Base-by-base conservation (phyloP, 768 basidiomycete genomes). In the Lactarius akahatsu region DNA sequence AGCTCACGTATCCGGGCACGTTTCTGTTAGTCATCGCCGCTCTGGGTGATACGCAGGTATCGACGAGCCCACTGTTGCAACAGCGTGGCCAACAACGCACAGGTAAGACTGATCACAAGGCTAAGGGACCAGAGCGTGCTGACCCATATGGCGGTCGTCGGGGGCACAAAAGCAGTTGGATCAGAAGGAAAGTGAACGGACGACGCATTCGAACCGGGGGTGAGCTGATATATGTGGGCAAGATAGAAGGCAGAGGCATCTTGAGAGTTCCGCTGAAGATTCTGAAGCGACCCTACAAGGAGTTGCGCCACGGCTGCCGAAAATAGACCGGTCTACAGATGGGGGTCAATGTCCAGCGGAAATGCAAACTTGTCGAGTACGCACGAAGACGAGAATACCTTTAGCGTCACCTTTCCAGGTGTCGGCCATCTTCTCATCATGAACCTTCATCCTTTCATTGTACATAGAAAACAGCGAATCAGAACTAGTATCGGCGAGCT, bases 171-270 rank as follows among this genome's bases (percentile, higher is more conserved):
- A 5, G 26, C 28, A 45, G 20, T 6, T 11, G 56, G 38, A 16
- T 23, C 57, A 3, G 61, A 40, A 15, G 57, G 40, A 38, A 9
- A 16, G n/a, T 11, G 7, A n/a, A 30, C 8, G 1, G 15, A 8
- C 2, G 40, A 38, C 3, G n/a, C n/a, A 16, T 58, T 66, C 30
- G 38, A 23, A 34, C 38, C 45, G 23, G 61, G 38, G 36, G 41
- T 38, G n/a, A 62, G 57, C 26, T 54, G 38, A 57, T 50, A 66
- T 11, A 66, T 41, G 32, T 56, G 60, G 56, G n/a, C n/a, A 34
- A 62, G 56, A 28, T 50, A 43, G 13, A 54, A 66, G 18, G 60
- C 59, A 0, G 65, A 38, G 36, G 30, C 47, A 9, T 43, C 57
- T 38, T 34, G 59, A 34, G 59, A 43, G 41, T 30, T 60, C 1